Conservation (phyloP, 768 basidiomycete species). For the Phaeotremella fagi region DNA sequence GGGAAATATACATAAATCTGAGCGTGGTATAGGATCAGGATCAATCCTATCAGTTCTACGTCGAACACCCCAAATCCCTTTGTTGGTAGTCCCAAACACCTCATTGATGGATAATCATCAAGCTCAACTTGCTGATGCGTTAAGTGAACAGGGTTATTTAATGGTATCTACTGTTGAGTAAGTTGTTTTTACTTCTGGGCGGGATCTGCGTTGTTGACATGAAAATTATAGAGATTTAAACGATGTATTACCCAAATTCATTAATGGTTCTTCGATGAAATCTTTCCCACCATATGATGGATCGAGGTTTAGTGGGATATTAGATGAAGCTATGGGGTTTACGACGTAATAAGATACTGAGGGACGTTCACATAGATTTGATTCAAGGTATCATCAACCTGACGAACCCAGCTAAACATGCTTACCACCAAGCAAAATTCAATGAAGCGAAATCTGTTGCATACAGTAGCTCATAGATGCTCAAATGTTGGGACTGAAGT, state of each 20-base stretch:
- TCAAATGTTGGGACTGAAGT: no score
- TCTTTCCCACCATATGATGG: constrained; percentile 14
- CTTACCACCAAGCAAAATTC: no score
- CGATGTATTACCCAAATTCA: constrained; percentile 6
- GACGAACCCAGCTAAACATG: no score
- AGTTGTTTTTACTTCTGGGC: constrained; percentile 5
- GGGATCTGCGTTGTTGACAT: no score
- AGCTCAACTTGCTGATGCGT: constrained; percentile 70
- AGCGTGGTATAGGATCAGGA: constrained; percentile 66
- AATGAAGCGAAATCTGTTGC: no score
- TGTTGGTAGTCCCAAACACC: constrained; percentile 85
- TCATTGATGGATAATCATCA: constrained; percentile 91
- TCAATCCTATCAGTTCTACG: constrained; percentile 86
- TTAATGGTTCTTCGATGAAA: not conserved
- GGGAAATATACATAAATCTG: no score
- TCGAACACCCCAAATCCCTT: constrained; percentile 56
- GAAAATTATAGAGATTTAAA: not conserved
- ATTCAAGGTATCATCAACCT: no score
- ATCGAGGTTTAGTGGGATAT: constrained; percentile 12
- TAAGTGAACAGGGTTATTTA: constrained; percentile 48
- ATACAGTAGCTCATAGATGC: no score
- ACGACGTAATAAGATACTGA: not conserved
- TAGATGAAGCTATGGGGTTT: constrained; percentile 26
- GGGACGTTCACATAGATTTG: no score
- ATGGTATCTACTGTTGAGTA: constrained; percentile 27